phyloP scores from a whole-genome alignment of 1,284 basidiomycete species.

The Ceratobasidium theobromae region DNA sequence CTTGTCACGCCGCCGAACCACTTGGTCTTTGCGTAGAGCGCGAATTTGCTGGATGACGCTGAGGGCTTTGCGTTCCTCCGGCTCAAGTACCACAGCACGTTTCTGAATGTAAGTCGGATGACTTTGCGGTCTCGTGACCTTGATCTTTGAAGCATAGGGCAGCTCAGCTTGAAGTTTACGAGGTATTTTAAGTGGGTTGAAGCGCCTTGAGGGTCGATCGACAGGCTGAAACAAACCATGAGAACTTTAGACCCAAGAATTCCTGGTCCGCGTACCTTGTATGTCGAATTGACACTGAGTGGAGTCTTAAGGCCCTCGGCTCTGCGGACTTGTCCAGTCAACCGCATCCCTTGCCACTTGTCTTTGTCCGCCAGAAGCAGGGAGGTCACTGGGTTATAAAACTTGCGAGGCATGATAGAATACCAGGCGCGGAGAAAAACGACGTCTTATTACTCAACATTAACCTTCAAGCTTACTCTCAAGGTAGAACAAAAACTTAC shows the following conservation, averaged over 20 bases:
- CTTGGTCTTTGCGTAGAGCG: slow-evolving; percentile 87
- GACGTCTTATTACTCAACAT: slow-evolving; percentile 72
- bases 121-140: slow-evolving; percentile 72
- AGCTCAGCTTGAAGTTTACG: slow-evolving; percentile 86
- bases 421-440: slow-evolving; percentile 98
- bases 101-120: slow-evolving; percentile 85
- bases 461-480: neutral
- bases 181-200: slow-evolving; percentile 89
- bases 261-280: slow-evolving; percentile 57
- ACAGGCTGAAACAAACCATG: slow-evolving; percentile 50
- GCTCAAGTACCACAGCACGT: slow-evolving; percentile 91
- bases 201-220: slow-evolving; percentile 78
- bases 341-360: slow-evolving; percentile 88
- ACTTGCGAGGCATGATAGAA: slow-evolving; percentile 89
- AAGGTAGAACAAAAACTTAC: slow-evolving; percentile 51
- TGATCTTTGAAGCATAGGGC: slow-evolving; percentile 92
- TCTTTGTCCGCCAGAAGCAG: slow-evolving; percentile 79
- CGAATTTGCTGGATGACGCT: slow-evolving; percentile 95
- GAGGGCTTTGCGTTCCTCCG: slow-evolving; percentile 90
- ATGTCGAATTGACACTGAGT: slow-evolving; percentile 79
- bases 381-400: slow-evolving; percentile 96
- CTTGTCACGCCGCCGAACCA: slow-evolving; percentile 75
- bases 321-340: slow-evolving; percentile 89
- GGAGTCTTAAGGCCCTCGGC: slow-evolving; percentile 86
- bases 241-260: neutral